Conservation (phyloP, 441 rosid genomes). For the Erodium texanum region DNA sequence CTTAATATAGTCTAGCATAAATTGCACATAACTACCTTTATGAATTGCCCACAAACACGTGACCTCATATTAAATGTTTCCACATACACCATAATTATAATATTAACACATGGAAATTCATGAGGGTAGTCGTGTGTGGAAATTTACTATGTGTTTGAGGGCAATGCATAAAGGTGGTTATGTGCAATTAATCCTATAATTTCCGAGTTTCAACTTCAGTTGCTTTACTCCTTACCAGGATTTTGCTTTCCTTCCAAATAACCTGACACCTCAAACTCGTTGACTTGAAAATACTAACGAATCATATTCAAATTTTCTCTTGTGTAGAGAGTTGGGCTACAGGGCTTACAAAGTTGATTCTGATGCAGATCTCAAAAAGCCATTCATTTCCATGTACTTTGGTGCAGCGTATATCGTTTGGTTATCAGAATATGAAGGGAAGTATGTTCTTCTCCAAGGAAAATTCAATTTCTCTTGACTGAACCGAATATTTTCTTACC, state of each 20-base stretch:
- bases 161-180: no score
- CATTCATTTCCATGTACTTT: constrained; percentile 82
- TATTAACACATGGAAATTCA: no score
- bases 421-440: constrained; percentile 77
- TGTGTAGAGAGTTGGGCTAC: constrained; percentile 61
- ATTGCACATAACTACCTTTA: no score
- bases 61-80: no score
- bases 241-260: not conserved
- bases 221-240: no score
- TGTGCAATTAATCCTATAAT: no score
- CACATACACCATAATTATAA: no score
- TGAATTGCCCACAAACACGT: no score
- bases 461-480: not conserved
- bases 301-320: not conserved
- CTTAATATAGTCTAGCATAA: not conserved
- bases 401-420: constrained; percentile 78
- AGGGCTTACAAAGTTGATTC: constrained; percentile 68
- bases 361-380: constrained; percentile 57
- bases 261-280: not conserved
- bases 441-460: constrained; percentile 27
- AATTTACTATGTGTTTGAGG: no score
- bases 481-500: not conserved
- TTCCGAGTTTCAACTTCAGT: no score
- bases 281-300: not conserved
- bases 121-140: no score